Evolutionary conservation across 192 early-diverging fungal genomes (phyloP).

Genomic region (Kickxella alabastrina): DNA sequence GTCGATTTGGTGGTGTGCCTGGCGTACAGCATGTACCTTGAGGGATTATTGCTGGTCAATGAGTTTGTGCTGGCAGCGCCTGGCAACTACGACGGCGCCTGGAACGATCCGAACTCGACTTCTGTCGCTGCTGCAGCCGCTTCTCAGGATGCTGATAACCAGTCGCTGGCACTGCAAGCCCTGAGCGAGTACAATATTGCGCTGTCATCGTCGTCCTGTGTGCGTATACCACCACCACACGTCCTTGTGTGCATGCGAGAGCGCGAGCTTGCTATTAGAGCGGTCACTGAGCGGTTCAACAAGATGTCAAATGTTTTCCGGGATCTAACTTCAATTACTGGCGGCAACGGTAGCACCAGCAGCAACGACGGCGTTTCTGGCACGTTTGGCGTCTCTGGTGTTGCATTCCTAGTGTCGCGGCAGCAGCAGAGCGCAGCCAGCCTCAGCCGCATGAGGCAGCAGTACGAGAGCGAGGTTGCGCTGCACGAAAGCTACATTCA

Average conservation of each 20-base stretch:
- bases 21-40: slow-evolving; percentile 83
- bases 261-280: slow-evolving; percentile 51
- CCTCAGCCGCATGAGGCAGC: slow-evolving; percentile 45
- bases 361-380: background rate
- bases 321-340: background rate
- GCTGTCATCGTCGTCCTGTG: slow-evolving; percentile 85
- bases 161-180: slow-evolving; percentile 47
- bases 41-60: slow-evolving; percentile 73
- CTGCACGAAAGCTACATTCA: slow-evolving; percentile 42
- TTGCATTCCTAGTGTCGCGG: slow-evolving; percentile 46
- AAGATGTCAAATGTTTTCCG: slow-evolving; percentile 18
- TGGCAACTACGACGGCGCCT: slow-evolving; percentile 16
- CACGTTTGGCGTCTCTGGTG: slow-evolving; percentile 16
- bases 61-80: slow-evolving; percentile 64
- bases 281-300: slow-evolving; percentile 25
- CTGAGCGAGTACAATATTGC: slow-evolving; percentile 64
- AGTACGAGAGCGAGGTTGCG: slow-evolving; percentile 50
- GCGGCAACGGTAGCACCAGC: too few relatives aligned
- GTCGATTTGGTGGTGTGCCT: slow-evolving; percentile 80
- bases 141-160: slow-evolving; percentile 1
- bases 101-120: background rate
- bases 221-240: slow-evolving; percentile 82
- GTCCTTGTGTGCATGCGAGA: slow-evolving; percentile 63
- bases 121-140: background rate
- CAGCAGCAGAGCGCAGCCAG: slow-evolving; percentile 46